A percentile compares a stretch with the other conserved stretches of the same genome.
phyloP scores from a whole-genome alignment of 768 basidiomycete species.

The Tricholoma sp. region DNA sequence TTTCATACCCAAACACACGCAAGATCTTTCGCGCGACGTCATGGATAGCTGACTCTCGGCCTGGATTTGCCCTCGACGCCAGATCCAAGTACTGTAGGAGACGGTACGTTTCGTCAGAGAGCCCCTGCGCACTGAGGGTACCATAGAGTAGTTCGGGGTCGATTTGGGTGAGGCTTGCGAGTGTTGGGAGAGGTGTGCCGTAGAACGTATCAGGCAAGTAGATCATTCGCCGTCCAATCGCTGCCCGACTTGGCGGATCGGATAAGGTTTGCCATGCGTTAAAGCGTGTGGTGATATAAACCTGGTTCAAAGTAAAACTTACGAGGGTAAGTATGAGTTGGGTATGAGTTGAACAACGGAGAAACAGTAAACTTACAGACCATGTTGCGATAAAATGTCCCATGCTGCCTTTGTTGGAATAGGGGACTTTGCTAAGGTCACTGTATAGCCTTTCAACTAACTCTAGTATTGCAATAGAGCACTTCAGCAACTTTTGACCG shows the following conservation, averaged over 20 bases:
- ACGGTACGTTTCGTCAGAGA: constrained; percentile 11
- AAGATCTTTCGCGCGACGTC: constrained; percentile 12
- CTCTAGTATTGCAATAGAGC: no score
- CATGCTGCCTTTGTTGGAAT: no score
- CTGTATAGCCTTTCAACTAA: no score
- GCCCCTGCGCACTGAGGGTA: neutral
- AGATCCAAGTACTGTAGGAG: constrained; percentile 14
- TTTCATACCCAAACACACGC: constrained; percentile 8
- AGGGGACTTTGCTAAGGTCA: no score
- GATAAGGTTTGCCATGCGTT: neutral
- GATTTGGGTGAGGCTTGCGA: neutral
- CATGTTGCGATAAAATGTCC: no score
- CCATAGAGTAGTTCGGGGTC: neutral
- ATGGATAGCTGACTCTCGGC: constrained; percentile 6
- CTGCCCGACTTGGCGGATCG: neutral
- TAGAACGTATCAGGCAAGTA: neutral
- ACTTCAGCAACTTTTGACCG: no score
- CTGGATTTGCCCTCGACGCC: constrained; percentile 6
- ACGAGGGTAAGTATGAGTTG: no score
- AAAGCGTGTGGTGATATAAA: no score
- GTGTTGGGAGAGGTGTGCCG: neutral
- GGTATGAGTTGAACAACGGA: no score
- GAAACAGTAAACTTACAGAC: no score
- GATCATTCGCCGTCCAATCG: constrained; percentile 3
- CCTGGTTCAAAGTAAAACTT: no score